Base-by-base conservation (phyloP, 176 grass and related monocot genomes). In the Avena sativa region DNA sequence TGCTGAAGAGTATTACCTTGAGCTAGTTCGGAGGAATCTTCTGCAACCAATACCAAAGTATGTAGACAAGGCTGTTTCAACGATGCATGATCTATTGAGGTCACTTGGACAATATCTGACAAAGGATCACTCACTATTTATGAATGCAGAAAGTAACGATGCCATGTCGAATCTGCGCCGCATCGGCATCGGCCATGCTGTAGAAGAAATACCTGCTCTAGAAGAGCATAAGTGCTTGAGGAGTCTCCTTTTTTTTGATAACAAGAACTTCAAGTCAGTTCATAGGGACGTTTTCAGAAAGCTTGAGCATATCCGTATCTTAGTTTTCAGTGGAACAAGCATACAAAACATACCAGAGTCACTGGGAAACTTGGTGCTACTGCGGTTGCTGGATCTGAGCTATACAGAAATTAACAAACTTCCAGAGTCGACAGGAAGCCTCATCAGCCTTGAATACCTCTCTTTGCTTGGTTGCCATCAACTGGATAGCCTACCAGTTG, bases 1-100 rank as follows among this genome's bases (percentile, higher is more conserved):
- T 23, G 89, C 71, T 6, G 77, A 85, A 69, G 56, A 79, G 2
- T 91, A 91, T 19, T 91, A 89, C 12, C n/a, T 6, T 11, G 92
- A 94, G 15, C 74, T 94, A 17, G 26, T 87, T 1, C 13, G 9
- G 19, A 84, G 89, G 19, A 87, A 65, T 82, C 84, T 91, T 32
- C 59, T 94, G 0, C 86, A 89, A 25, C 51, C 75, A 13, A 21
- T 9, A 25, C 73, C 51, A 3, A 40, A 9, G 17, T 81, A 0
- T 17, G 6, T 86, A 0, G 85, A 87, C 17, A 62, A 80, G 4
- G 52, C 0, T 4, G 0, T 3, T 0, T 81, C 77, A 5, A 85
- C 4, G 4, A 58, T 85, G 66, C 89, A 94, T 52, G 89, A 91
- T 84, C 6, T 88, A 3, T 25, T 87, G 28, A 78, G 71, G 3